Percentiles rank a stretch among this genome's conserved stretches.
These are phyloP conservation scores for Colletotrichum orbiculare DNA, from an alignment of 2,329 filamentous ascomycete species.

Conservation along the genomic window DNA sequence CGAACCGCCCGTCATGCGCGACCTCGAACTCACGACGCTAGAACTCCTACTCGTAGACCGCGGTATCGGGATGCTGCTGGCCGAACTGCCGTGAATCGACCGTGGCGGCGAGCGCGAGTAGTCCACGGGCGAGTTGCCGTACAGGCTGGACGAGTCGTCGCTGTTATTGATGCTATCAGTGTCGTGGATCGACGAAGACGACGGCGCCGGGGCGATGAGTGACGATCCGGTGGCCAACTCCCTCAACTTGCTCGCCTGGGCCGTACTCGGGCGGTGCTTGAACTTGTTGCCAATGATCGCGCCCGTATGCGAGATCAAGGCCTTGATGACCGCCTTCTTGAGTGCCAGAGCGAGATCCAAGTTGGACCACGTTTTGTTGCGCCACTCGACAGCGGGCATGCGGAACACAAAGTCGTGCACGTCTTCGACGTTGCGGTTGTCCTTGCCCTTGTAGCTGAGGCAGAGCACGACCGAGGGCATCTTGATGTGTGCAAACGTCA, in stretches of 20 bases:
- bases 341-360: constrained; percentile 91
- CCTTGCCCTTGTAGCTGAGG: constrained; percentile 95
- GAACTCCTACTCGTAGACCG: constrained; percentile 63
- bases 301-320: constrained; percentile 93
- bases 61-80: constrained; percentile 58
- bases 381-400: constrained; percentile 92
- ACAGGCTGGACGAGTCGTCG: constrained; percentile 67
- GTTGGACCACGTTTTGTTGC: constrained; percentile 99
- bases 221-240: constrained; percentile 86
- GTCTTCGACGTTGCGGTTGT: constrained; percentile 94
- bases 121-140: constrained; percentile 65
- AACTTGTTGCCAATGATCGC: constrained; percentile 99
- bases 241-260: constrained; percentile 81
- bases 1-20: constrained; percentile 50
- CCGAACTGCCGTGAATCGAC: constrained; percentile 61
- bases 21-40: constrained; percentile 61
- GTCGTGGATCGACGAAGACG: constrained; percentile 52
- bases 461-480: constrained; percentile 96
- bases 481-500: constrained; percentile 96
- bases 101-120: constrained; percentile 69
- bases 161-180: constrained; percentile 60
- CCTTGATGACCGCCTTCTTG: constrained; percentile 94
- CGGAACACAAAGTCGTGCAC: constrained; percentile 98
- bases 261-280: constrained; percentile 84
- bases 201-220: constrained; percentile 61